Percentiles rank a stretch among this genome's conserved stretches.
phyloP scores from a whole-genome alignment of 2,329 filamentous ascomycete genomes.

The Claviceps citrina region DNA sequence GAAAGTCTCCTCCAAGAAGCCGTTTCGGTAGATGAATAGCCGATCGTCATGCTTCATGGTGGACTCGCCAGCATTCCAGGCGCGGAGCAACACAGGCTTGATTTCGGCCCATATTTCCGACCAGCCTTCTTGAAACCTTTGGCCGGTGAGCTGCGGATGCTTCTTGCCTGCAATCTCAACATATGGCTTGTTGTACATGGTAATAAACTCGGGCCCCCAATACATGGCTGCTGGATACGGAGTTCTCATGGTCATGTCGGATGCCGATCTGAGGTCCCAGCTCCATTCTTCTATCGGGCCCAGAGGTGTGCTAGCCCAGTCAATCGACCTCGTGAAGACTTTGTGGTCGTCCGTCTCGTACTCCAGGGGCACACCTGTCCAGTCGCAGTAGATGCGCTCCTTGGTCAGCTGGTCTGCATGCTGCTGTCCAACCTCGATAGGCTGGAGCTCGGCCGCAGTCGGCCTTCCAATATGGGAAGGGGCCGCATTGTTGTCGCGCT shows the following conservation, averaged over 20 bases:
- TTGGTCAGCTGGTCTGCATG: slow-evolving; percentile 14
- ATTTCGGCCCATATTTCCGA: slow-evolving; percentile 59
- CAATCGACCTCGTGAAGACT: slow-evolving; percentile 22
- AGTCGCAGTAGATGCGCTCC: slow-evolving; percentile 3
- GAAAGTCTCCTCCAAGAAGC: slow-evolving; percentile 61
- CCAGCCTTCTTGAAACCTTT: slow-evolving; percentile 44
- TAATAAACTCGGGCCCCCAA: slow-evolving; percentile 46
- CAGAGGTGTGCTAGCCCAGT: slow-evolving; percentile 32
- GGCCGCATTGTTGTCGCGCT: background rate
- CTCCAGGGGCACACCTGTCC: slow-evolving; percentile 4
- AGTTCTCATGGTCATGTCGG: slow-evolving; percentile 39
- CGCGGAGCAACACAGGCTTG: slow-evolving; percentile 49
- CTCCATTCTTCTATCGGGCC: slow-evolving; percentile 33
- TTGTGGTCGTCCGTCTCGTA: slow-evolving; percentile 14
- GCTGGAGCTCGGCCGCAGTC: slow-evolving; percentile 2
- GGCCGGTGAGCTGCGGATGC: slow-evolving; percentile 48
- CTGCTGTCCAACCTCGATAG: slow-evolving; percentile 7
- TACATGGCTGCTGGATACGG: slow-evolving; percentile 40
- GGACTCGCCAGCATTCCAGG: slow-evolving; percentile 53
- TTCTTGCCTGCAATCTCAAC: slow-evolving; percentile 46
- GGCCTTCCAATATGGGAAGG: background rate
- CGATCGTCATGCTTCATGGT: slow-evolving; percentile 72
- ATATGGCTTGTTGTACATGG: slow-evolving; percentile 55
- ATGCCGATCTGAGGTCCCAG: slow-evolving; percentile 29
- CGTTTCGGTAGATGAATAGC: slow-evolving; percentile 52